A percentile compares a stretch with the other conserved stretches of the same genome.
phyloP scores from a whole-genome alignment of 1,139 yeast genomes.

The Ogataea hybrid region DNA sequence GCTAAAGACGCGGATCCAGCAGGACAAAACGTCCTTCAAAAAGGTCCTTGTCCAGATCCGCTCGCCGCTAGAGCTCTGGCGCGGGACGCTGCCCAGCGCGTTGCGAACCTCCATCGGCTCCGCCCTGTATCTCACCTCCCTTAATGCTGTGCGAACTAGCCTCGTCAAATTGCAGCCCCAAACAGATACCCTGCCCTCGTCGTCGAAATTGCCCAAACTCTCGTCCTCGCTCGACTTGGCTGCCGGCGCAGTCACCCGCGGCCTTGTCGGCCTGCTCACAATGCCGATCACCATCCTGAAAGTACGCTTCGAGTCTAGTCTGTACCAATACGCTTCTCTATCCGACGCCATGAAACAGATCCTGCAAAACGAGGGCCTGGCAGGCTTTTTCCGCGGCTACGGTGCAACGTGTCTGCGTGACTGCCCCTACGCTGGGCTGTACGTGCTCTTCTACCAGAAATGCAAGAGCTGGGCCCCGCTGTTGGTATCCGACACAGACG shows the following conservation, averaged over 20 bases:
- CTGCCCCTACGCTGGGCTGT: conserved; percentile 95
- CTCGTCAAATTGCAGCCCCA: conserved; percentile 38
- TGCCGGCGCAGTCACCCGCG: conserved; percentile 79
- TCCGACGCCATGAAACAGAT: conserved; percentile 61
- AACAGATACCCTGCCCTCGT: conserved; percentile 18
- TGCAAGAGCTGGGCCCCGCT: conserved; percentile 44
- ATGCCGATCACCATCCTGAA: conserved; percentile 98
- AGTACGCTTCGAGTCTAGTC: conserved; percentile 80
- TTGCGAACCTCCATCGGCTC: conserved; percentile 89
- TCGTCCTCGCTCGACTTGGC: conserved; percentile 66
- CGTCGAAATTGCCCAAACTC: conserved; percentile 62
- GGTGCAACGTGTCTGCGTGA: conserved; percentile 87
- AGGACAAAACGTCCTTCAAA: conserved; percentile 44
- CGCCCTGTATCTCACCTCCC: conserved; percentile 74
- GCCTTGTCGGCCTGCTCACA: conserved; percentile 80
- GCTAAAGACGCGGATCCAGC: conserved; percentile 87
- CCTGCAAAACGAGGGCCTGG: conserved; percentile 46
- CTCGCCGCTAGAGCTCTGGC: conserved; percentile 65
- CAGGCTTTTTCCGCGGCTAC: conserved; percentile 83
- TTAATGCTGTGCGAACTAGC: conserved; percentile 59
- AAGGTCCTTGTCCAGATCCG: conserved; percentile 46
- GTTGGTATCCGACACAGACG: conserved; percentile 9
- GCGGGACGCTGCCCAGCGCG: conserved; percentile 92
- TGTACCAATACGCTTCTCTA: conserved; percentile 69
- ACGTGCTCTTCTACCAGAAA: conserved; percentile 79